phyloP scores from a whole-genome alignment of 73 alveolate species.

The Stentor roeselii region DNA sequence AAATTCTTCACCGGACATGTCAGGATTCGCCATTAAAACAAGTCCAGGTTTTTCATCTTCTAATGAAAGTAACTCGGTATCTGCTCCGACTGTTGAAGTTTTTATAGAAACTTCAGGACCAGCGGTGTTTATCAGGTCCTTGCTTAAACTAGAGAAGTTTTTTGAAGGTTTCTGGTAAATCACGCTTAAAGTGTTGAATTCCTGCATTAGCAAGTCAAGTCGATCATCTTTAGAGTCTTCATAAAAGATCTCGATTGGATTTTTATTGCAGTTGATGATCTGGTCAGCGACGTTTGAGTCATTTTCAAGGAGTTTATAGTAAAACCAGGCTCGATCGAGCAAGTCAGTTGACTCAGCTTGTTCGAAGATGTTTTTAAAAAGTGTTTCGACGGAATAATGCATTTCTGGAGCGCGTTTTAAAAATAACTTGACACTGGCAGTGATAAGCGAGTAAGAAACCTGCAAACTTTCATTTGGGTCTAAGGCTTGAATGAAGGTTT shows the following conservation, averaged over 20 bases:
- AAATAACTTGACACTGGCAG: slow-evolving; percentile 52
- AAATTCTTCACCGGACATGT: slow-evolving; percentile 15
- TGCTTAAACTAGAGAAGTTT: slow-evolving; percentile 32
- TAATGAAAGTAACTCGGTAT: neutral
- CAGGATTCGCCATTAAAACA: neutral
- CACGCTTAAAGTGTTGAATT: slow-evolving; percentile 51
- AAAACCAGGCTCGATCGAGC: slow-evolving; percentile 54
- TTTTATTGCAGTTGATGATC: slow-evolving; percentile 31
- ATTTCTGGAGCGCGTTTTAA: slow-evolving; percentile 76
- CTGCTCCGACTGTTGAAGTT: neutral
- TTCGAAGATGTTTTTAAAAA: slow-evolving; percentile 37
- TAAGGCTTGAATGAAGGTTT: slow-evolving; percentile 52
- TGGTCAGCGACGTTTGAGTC: slow-evolving; percentile 44
- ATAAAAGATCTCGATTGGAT: slow-evolving; percentile 34
- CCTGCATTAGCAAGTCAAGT: slow-evolving; percentile 39
- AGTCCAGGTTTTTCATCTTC: neutral
- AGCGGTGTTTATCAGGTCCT: neutral
- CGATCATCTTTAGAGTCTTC: slow-evolving; percentile 48
- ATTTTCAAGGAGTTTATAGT: slow-evolving; percentile 50
- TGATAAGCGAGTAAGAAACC: slow-evolving; percentile 37
- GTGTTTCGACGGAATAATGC: slow-evolving; percentile 42
- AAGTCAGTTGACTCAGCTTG: slow-evolving; percentile 47
- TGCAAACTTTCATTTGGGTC: slow-evolving; percentile 44
- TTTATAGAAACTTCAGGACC: neutral
- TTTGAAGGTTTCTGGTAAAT: slow-evolving; percentile 54